phyloP scores from a whole-genome alignment of 495 filamentous ascomycete genomes.

The Xylaria bambusicola region DNA sequence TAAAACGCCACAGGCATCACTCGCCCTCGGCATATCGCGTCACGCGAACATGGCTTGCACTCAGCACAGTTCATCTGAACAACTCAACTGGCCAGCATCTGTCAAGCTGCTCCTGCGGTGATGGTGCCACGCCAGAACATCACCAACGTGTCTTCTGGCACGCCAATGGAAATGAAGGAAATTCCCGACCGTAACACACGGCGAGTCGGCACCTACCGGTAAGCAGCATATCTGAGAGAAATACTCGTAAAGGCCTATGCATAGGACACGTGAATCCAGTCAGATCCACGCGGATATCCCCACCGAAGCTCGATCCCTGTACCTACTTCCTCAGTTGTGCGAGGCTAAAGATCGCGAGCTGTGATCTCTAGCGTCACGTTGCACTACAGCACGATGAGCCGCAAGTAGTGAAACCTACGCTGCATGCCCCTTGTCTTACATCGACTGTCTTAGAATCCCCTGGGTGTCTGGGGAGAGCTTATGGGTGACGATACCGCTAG shows the following conservation, averaged over 20 bases:
- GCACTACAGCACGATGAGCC: slow-evolving; percentile 2
- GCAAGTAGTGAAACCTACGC: slow-evolving; percentile 3
- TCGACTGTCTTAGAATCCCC: background rate
- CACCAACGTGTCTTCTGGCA: background rate
- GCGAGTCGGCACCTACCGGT: background rate
- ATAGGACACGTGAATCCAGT: slow-evolving; percentile 6
- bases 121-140: background rate
- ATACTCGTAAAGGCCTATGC: background rate
- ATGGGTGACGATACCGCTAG: no score
- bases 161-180: slow-evolving; percentile 1
- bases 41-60: background rate
- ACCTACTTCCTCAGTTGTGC: background rate
- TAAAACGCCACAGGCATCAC: background rate
- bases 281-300: slow-evolving; percentile 10
- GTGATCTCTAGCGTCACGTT: background rate
- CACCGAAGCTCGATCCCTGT: slow-evolving; percentile 12
- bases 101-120: slow-evolving; percentile 6
- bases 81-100: background rate
- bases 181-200: slow-evolving; percentile 1
- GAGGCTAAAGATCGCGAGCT: background rate
- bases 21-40: no score
- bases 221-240: no score
- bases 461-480: background rate
- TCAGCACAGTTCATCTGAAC: no score
- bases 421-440: background rate